These are phyloP conservation scores for Pythium brassicae DNA, from an alignment of 352 stramenopile genomes.

Conservation along the genomic window DNA sequence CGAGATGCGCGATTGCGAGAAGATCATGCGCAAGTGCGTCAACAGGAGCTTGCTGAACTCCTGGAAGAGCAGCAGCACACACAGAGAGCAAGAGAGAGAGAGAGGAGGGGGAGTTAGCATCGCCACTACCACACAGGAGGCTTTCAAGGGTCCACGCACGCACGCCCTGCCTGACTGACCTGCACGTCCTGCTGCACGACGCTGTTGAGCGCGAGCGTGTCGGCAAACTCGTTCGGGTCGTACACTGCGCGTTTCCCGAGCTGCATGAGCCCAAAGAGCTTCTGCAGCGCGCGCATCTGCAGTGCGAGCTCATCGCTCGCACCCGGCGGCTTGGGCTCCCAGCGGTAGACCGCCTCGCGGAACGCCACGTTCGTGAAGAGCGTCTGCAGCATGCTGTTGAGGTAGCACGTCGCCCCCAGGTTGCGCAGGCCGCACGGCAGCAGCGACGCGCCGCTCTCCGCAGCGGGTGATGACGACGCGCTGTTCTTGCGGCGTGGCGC, in stretches of 20 bases:
- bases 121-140: background rate
- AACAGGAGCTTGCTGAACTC: slow-evolving; percentile 88
- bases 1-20: slow-evolving; percentile 51
- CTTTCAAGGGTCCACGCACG: no score
- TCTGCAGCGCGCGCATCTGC: slow-evolving; percentile 79
- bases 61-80: slow-evolving; percentile 23
- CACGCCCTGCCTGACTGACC: no score
- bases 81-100: background rate
- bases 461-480: background rate
- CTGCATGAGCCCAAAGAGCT: slow-evolving; percentile 84
- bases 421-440: slow-evolving; percentile 74
- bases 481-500: slow-evolving; percentile 4
- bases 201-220: slow-evolving; percentile 74
- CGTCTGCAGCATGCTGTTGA: slow-evolving; percentile 87
- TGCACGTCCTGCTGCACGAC: slow-evolving; percentile 86
- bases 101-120: background rate
- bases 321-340: slow-evolving; percentile 49
- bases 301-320: slow-evolving; percentile 44
- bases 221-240: slow-evolving; percentile 76
- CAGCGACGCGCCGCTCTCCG: background rate
- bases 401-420: slow-evolving; percentile 84
- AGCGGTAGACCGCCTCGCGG: slow-evolving; percentile 73
- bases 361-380: slow-evolving; percentile 75
- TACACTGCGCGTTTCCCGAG: slow-evolving; percentile 62
- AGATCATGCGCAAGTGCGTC: slow-evolving; percentile 72